Conservation (phyloP, 345 rosid species). For the Lumnitzera littorea region DNA sequence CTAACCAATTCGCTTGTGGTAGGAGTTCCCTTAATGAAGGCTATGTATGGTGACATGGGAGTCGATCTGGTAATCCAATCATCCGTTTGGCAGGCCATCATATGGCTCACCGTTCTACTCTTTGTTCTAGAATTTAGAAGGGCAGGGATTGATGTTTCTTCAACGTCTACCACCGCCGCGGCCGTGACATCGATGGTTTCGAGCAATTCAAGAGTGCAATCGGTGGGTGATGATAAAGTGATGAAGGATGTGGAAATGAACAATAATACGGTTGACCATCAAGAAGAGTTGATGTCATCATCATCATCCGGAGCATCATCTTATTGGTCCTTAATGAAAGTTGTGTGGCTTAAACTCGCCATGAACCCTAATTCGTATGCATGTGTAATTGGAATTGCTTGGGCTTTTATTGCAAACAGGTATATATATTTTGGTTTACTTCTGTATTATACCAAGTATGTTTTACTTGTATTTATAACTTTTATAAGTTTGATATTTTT, state of each 20-base stretch:
- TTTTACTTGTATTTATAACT: too few relatives aligned
- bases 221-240: not conserved
- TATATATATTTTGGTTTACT: not conserved
- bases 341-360: conserved; percentile 36
- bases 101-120: conserved; percentile 71
- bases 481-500: too few relatives aligned
- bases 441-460: not conserved
- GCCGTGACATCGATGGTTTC: too few relatives aligned
- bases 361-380: conserved; percentile 41
- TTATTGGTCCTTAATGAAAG: conserved; percentile 47
- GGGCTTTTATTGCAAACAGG: conserved; percentile 44
- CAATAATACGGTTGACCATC: not conserved
- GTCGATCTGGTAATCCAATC: conserved; percentile 85
- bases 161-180: not conserved
- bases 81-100: conserved; percentile 65
- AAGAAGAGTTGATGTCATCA: not conserved
- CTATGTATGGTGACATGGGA: conserved; percentile 73
- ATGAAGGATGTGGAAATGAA: not conserved
- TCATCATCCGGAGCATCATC: conserved; percentile 8
- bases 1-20: conserved; percentile 77
- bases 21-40: conserved; percentile 70
- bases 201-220: not conserved
- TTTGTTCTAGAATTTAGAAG: conserved; percentile 60
- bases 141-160: conserved; percentile 13
- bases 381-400: conserved; percentile 31